Base-by-base conservation (phyloP, 768 basidiomycete species). In the Sporobolomyces phaffii region DNA sequence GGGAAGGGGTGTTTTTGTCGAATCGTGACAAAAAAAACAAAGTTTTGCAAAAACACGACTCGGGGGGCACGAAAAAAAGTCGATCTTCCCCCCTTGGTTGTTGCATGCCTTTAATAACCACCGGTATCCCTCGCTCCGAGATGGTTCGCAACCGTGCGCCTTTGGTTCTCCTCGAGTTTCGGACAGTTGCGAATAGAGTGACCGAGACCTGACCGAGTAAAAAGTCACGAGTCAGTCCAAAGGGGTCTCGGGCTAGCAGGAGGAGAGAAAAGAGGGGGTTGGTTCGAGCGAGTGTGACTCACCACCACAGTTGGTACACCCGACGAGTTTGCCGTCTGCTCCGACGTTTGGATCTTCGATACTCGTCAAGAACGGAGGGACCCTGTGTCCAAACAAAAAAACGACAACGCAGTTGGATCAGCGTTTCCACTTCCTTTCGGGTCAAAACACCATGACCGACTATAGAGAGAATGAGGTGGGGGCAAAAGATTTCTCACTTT, bases 301-400 rank as follows among this genome's bases (percentile, higher is more conserved):
- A 87, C 90, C 94, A 77, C 96, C 96, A 80, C 96, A 99, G 44
- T 97, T 91, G 2, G 91, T 87, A 79, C 96, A 99, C 22, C 93
- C 92, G 64, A 91, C 77, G 3, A 84, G 81, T 17, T 85, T 65
- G 11, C 65, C 88, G 22, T 88, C 89, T 75, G 88, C 87, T 2
- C 83, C 84, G 1, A 85, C 86, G 47, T 90, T 85, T 14, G 92
- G 89, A 78, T 98, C 96, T 41, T 97, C 93, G 64, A 98, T 86
- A 4, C 86, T 87, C 62, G 83, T 79, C 72, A 99, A 79, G 81
- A 97, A 98, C 26, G 90, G 91, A 0, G 96, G 94, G 13, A 98
- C 92, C 75, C 93, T 96, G 73, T 28, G 28, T n/a, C n/a, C n/a
- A n/a, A n/a, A n/a, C n/a, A n/a, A n/a, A n/a, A n/a, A n/a, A n/a